Percentiles rank a stretch among this genome's conserved stretches.
Evolutionary conservation across 768 basidiomycete species (phyloP).

Genomic region (Nidularia sp.): DNA sequence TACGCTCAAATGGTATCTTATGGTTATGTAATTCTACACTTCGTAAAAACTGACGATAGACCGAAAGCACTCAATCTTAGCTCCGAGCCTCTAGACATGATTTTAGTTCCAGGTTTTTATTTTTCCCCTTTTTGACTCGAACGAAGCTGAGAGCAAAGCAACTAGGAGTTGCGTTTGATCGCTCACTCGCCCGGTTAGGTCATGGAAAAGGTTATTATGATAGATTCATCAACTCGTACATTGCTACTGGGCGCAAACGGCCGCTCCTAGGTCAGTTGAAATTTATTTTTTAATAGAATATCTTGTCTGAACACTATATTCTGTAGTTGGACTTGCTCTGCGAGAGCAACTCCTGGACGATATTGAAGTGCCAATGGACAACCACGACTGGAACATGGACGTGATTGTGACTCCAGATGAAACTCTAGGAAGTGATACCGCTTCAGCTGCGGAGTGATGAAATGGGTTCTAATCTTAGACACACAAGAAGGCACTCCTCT

Average conservation of each 20-base stretch:
- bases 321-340: slow-evolving; percentile 59
- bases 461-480: no score
- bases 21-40: slow-evolving; percentile 1
- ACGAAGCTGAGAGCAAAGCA: neutral
- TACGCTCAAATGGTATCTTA: slow-evolving; percentile 50
- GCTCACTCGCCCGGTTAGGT: slow-evolving; percentile 62
- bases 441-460: neutral
- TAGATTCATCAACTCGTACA: slow-evolving; percentile 59
- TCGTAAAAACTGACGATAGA: neutral
- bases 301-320: neutral
- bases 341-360: slow-evolving; percentile 56
- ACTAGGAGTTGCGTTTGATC: slow-evolving; percentile 74
- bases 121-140: neutral
- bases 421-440: slow-evolving; percentile 6
- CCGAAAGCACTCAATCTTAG: slow-evolving; percentile 28
- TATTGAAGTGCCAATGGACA: slow-evolving; percentile 47
- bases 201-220: slow-evolving; percentile 87
- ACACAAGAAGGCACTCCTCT: no score
- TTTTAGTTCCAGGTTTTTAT: slow-evolving; percentile 61
- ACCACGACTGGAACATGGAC: slow-evolving; percentile 64
- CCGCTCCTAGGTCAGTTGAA: slow-evolving; percentile 55
- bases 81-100: slow-evolving; percentile 50
- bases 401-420: slow-evolving; percentile 45
- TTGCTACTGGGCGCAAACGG: slow-evolving; percentile 31
- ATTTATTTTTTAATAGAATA: no score